Conservation (phyloP, 192 early-diverging fungal species). For the Phycomyces blakesleeanus region DNA sequence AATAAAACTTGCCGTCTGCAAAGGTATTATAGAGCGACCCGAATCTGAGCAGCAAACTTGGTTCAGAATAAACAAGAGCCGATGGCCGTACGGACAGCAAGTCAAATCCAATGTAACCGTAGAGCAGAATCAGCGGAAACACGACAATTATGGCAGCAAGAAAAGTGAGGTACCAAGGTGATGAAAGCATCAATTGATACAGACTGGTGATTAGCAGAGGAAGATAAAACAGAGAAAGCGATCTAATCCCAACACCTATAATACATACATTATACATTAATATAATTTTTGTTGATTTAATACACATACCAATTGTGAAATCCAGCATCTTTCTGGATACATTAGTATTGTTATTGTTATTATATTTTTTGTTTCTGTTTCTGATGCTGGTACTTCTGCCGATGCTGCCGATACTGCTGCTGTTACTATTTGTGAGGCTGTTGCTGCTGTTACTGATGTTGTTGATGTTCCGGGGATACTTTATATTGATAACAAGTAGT, state of each 20-base stretch:
- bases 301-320: not conserved
- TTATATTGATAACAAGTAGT: too few species aligned
- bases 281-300: too few species aligned
- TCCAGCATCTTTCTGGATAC: too few species aligned
- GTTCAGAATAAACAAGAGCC: constrained; percentile 28
- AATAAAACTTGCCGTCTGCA: constrained; percentile 32
- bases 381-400: too few species aligned
- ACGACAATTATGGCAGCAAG: constrained; percentile 28
- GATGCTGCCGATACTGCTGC: too few species aligned
- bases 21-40: constrained; percentile 41
- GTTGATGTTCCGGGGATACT: too few species aligned
- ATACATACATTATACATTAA: not conserved
- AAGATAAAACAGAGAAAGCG: constrained; percentile 30
- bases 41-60: constrained; percentile 28
- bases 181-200: constrained; percentile 36
- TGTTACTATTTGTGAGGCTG: too few species aligned
- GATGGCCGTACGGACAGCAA: constrained; percentile 26
- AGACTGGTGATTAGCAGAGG: constrained; percentile 34
- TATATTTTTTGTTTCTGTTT: too few species aligned
- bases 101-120: constrained; percentile 30
- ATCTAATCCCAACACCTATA: constrained; percentile 32
- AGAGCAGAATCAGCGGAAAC: constrained; percentile 24
- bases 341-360: too few species aligned
- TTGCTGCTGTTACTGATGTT: too few species aligned
- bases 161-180: constrained; percentile 24